Evolutionary conservation across 208 protist genomes (phyloP).

Genomic region (Trypanosoma lewisi): DNA sequence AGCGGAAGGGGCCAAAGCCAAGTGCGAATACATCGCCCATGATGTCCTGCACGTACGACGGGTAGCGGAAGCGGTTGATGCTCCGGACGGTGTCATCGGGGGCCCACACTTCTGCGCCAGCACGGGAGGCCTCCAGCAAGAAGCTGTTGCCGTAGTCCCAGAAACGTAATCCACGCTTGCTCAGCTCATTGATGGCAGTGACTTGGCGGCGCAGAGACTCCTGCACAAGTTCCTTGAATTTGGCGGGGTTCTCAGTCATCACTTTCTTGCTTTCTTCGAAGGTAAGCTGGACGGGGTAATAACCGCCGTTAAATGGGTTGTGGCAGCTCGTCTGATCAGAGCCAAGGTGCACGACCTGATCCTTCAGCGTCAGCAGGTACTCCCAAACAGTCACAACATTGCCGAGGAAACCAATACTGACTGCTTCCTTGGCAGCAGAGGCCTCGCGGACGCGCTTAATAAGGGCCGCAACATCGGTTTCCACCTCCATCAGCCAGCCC

Average conservation of each 20-base stretch:
- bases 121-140: conserved; percentile 58
- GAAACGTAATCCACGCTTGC: conserved; percentile 62
- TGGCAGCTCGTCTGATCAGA: conserved; percentile 90
- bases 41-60: conserved; percentile 89
- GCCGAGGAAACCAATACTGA: conserved; percentile 70
- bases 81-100: conserved; percentile 30
- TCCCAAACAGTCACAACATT: conserved; percentile 91
- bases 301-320: conserved; percentile 89
- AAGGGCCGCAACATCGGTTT: conserved; percentile 36
- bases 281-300: conserved; percentile 79
- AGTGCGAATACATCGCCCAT: conserved; percentile 90
- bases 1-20: conserved; percentile 88
- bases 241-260: conserved; percentile 66
- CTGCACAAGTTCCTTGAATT: conserved; percentile 80
- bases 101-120: conserved; percentile 58
- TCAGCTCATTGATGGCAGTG: conserved; percentile 67
- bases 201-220: conserved; percentile 68
- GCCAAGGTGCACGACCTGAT: conserved; percentile 65
- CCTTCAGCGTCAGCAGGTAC: conserved; percentile 34
- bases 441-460: conserved; percentile 48
- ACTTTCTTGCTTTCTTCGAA: conserved; percentile 83
- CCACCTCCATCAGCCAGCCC: conserved; percentile 71
- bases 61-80: conserved; percentile 65
- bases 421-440: conserved; percentile 35
- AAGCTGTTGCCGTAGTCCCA: conserved; percentile 92